phyloP scores from a whole-genome alignment of 805 yeast species.

The Monosporozyma aquatica region DNA sequence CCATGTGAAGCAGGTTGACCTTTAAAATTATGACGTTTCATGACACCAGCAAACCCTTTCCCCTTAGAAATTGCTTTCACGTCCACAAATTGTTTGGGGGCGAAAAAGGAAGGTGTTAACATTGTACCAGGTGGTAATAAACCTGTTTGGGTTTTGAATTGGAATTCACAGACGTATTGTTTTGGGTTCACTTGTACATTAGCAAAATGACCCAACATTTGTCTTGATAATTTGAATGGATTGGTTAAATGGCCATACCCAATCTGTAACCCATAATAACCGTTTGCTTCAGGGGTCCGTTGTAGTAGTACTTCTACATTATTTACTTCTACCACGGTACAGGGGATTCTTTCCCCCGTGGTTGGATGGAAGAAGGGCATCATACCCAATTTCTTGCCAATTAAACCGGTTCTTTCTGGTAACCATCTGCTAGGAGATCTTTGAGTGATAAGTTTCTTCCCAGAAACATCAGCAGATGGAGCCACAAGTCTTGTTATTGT shows the following conservation, averaged over 20 bases:
- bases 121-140: constrained; percentile 70
- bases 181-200: constrained; percentile 82
- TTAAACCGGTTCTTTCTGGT: constrained; percentile 70
- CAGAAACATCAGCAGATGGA: no score
- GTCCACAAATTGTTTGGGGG: constrained; percentile 77
- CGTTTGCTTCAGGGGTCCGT: constrained; percentile 63
- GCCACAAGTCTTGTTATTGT: no score
- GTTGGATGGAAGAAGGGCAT: constrained; percentile 63
- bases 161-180: constrained; percentile 63
- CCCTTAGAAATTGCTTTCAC: constrained; percentile 75
- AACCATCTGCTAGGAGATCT: constrained; percentile 41
- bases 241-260: constrained; percentile 66
- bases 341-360: constrained; percentile 63
- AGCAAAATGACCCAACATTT: constrained; percentile 66
- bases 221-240: constrained; percentile 51
- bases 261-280: constrained; percentile 77
- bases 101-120: constrained; percentile 75
- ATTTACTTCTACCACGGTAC: constrained; percentile 81
- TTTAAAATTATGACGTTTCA: constrained; percentile 85
- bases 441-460: no score
- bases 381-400: constrained; percentile 87
- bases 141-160: constrained; percentile 57
- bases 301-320: constrained; percentile 76
- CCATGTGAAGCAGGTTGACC: constrained; percentile 95
- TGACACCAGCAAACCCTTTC: constrained; percentile 96